Evolutionary conservation across 164 flowering plant genomes (phyloP).

Genomic region (Aristolochia fimbriata): DNA sequence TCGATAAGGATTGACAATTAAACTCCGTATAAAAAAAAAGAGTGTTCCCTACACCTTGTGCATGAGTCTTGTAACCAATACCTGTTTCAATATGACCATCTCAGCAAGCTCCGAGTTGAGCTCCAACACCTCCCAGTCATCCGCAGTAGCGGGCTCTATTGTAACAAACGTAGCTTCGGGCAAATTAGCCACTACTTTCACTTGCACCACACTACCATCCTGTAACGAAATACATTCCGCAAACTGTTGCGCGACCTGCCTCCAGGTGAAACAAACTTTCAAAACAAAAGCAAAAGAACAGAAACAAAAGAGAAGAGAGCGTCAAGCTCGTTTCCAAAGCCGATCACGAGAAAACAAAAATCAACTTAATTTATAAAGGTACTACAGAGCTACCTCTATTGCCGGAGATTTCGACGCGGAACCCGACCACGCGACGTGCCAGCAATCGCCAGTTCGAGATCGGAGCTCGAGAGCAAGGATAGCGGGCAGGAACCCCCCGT

Average conservation of each 20-base stretch:
- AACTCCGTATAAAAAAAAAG: too few relatives aligned
- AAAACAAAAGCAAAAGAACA: neutral
- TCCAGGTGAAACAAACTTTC: neutral
- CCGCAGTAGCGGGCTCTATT: slow-evolving; percentile 72
- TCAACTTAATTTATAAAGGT: neutral
- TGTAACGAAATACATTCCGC: slow-evolving; percentile 66
- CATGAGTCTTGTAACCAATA: slow-evolving; percentile 3
- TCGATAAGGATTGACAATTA: too few relatives aligned
- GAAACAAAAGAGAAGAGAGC: neutral
- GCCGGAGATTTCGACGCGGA: slow-evolving; percentile 56
- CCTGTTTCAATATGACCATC: slow-evolving; percentile 75
- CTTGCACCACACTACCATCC: slow-evolving; percentile 43
- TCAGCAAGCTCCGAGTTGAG: slow-evolving; percentile 84
- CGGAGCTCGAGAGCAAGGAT: slow-evolving; percentile 70
- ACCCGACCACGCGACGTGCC: slow-evolving; percentile 89
- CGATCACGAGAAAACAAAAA: neutral
- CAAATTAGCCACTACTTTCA: slow-evolving; percentile 54
- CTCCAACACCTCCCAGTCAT: slow-evolving; percentile 98
- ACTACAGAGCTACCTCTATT: slow-evolving; percentile 49
- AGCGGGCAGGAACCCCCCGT: slow-evolving; percentile 33
- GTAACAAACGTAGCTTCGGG: slow-evolving; percentile 62
- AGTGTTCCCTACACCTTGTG: too few relatives aligned
- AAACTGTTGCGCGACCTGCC: slow-evolving; percentile 60
- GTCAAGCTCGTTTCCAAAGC: too few relatives aligned
- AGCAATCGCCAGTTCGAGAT: slow-evolving; percentile 22